A percentile compares a stretch with the other conserved stretches of the same genome.
These are phyloP conservation scores for Botryotinia globosa DNA, from an alignment of 2,329 filamentous ascomycete genomes.

Conservation along the genomic window DNA sequence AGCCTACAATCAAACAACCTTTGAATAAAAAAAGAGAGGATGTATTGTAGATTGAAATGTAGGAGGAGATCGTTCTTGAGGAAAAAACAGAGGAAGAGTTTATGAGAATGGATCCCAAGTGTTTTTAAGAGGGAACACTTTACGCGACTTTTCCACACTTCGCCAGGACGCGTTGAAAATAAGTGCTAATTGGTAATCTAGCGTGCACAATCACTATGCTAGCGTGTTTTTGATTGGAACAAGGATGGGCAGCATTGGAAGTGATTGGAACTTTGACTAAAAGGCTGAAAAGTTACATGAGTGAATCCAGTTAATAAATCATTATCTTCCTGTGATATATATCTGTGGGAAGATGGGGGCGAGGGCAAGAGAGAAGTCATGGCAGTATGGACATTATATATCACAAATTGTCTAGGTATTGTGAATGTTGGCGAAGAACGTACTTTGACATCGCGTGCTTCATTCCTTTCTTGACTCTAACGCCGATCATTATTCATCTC, in stretches of 20 bases:
- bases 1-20: neutral
- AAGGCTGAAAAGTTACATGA: neutral
- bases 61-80: conserved; percentile 14
- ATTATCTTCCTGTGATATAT: neutral
- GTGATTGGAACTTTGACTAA: neutral
- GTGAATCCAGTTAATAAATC: neutral
- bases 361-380: neutral
- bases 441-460: neutral
- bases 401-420: neutral
- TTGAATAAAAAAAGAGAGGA: neutral
- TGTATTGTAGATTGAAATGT: conserved; percentile 4
- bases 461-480: conserved; percentile 12
- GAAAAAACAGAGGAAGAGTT: conserved; percentile 14
- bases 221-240: conserved; percentile 3
- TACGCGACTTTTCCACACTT: conserved; percentile 19
- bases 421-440: neutral
- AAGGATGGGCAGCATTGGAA: neutral
- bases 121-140: conserved; percentile 24
- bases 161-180: conserved; percentile 23
- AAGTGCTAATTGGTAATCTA: conserved; percentile 18
- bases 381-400: neutral
- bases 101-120: conserved; percentile 19
- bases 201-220: neutral
- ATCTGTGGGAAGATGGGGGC: neutral
- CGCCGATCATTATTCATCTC: conserved; percentile 11